phyloP scores from a whole-genome alignment of 208 protist genomes.

The Leishmania tarentolae region DNA sequence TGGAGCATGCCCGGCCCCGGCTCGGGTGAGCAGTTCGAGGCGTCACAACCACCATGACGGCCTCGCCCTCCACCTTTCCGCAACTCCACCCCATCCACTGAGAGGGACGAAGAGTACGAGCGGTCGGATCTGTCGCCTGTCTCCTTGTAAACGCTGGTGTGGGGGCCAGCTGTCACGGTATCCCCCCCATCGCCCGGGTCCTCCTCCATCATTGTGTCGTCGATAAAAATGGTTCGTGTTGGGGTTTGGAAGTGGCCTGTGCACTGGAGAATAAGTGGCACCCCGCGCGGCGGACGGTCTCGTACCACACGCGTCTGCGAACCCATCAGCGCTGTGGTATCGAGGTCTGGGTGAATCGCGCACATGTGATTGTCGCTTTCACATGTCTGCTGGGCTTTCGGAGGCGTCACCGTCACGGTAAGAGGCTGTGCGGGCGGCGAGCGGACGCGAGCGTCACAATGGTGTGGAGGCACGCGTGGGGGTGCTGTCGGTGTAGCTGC shows the following conservation, averaged over 20 bases:
- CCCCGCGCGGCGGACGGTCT: constrained; percentile 18
- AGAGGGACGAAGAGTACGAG: constrained; percentile 2
- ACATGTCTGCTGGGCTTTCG: background rate
- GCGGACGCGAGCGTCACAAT: background rate
- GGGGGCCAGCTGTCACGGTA: constrained; percentile 28
- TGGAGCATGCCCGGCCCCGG: background rate
- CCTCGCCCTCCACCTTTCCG: background rate
- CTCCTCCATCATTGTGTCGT: background rate
- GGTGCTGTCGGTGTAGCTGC: background rate
- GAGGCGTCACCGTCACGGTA: background rate
- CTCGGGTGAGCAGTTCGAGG: background rate
- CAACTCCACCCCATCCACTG: background rate
- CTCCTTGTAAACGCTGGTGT: constrained; percentile 26
- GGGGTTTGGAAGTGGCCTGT: constrained; percentile 28
- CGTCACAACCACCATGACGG: background rate
- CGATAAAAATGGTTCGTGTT: constrained; percentile 19
- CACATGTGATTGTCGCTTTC: background rate
- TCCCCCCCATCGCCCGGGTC: constrained; percentile 8
- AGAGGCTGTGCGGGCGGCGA: constrained; percentile 5
- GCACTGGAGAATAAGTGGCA: constrained; percentile 31
- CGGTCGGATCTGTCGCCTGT: constrained; percentile 11
- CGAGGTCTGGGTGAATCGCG: background rate
- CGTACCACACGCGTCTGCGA: constrained; percentile 20
- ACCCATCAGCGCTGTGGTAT: background rate
- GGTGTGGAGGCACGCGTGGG: background rate